Conservation (phyloP, 2,329 filamentous ascomycete species). For the Graphilbum ipis-grandicollis region DNA sequence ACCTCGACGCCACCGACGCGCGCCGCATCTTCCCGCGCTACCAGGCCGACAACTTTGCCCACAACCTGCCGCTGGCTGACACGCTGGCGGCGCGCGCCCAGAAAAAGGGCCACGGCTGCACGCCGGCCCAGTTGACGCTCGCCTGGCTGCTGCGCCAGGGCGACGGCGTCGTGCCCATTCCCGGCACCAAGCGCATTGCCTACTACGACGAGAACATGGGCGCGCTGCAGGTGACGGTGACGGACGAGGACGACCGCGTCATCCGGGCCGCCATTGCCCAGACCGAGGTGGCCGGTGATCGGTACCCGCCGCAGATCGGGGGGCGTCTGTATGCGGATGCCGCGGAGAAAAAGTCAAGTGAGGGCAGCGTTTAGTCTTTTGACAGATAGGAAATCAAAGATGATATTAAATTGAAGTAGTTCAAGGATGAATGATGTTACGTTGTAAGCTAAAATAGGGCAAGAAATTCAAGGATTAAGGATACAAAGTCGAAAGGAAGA, state of each 20-base stretch:
- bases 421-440: too few relatives aligned
- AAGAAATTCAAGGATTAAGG: too few relatives aligned
- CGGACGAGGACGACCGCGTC: slow-evolving; percentile 2
- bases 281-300: slow-evolving; percentile 1
- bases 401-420: too few relatives aligned
- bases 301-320: slow-evolving; percentile 1
- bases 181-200: slow-evolving; percentile 15
- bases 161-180: slow-evolving; percentile 21
- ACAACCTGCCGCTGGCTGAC: slow-evolving; percentile 21
- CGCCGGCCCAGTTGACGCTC: slow-evolving; percentile 33
- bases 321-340: neutral
- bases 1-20: slow-evolving; percentile 6
- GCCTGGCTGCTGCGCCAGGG: slow-evolving; percentile 36
- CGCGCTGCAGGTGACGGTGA: slow-evolving; percentile 10
- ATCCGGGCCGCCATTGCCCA: slow-evolving; percentile 5
- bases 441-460: too few relatives aligned
- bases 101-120: slow-evolving; percentile 20
- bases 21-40: slow-evolving; percentile 20
- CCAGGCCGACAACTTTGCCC: slow-evolving; percentile 25
- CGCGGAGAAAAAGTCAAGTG: neutral
- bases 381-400: neutral
- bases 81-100: slow-evolving; percentile 11
- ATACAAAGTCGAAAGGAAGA: too few relatives aligned
- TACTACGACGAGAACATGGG: slow-evolving; percentile 16
- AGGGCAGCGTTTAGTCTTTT: neutral